Base-by-base conservation (phyloP, 306 rosid genomes). In the Aeschynomene evenia region DNA sequence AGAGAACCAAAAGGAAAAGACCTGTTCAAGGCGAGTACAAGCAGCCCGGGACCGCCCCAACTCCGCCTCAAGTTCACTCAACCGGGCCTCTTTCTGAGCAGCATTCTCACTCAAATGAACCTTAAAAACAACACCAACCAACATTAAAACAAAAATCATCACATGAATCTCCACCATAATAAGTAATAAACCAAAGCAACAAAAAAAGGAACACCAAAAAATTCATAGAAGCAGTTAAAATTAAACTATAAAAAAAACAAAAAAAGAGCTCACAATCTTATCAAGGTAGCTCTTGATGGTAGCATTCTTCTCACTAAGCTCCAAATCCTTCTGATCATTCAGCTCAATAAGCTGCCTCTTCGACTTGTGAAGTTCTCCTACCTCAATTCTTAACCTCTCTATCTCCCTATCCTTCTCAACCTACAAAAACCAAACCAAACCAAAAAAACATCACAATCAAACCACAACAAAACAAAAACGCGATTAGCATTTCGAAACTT, bases 401-500 rank as follows among this genome's bases (percentile, higher is more conserved):
- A 85, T 77, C 81, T 94, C 95, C 74, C 87, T 85, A 68, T 91
- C 96, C 82, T 87, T 94, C 76, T 79, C 92, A 80, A 91, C 88
- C 98, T 94, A 77, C 63, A 74, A 65, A 50, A 71, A 56, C 58
- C 58, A 57, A 29, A 33, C 18, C 40, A 34, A 34, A 34, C 40
- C 9, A 34, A 34, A 34, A 34, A 13, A 40, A 40, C 46, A 42
- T 0, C 49, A 55, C 24, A 19, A 43, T 58, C 51, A 62, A 13
- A 56, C 6, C 60, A 42, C 61, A 31, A 63, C 26, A 16, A 48
- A n/a, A 14, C 16, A 66, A 45, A 15, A 5, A n/a, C 51, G 9
- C 51, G 9, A n/a, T 7, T 31, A 7, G 20, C 1, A 5, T 65
- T 74, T 2, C 18, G 16, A 56, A 42, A 20, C 6, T 11, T 28